phyloP scores from a whole-genome alignment of 495 filamentous ascomycete species.

The Astrocystis sublimbata region DNA sequence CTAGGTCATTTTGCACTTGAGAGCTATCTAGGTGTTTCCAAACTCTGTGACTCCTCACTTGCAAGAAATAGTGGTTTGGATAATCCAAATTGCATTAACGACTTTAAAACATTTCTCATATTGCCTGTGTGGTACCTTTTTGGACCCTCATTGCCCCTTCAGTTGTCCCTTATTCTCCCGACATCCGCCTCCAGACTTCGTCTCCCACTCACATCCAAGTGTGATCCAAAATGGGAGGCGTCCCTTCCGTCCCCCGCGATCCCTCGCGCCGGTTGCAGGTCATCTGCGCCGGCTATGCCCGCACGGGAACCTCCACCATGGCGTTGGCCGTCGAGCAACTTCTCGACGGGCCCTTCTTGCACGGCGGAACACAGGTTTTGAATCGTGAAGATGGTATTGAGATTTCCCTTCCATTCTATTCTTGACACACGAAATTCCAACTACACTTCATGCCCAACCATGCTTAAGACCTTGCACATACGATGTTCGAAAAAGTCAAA shows the following conservation, averaged over 20 bases:
- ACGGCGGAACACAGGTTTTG: constrained; percentile 28
- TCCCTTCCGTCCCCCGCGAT: constrained; percentile 25
- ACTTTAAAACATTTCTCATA: no score
- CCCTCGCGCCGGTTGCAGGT: constrained; percentile 35
- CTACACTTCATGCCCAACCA: no score
- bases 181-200: neutral
- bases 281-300: constrained; percentile 48
- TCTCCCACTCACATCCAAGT: neutral
- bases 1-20: no score
- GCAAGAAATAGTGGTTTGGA: no score
- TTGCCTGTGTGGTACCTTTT: no score
- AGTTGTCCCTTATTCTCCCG: neutral
- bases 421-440: no score
- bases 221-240: constrained; percentile 18
- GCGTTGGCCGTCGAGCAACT: constrained; percentile 42
- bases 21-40: no score
- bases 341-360: constrained; percentile 34
- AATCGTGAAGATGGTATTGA: constrained; percentile 25
- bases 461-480: no score
- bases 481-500: no score
- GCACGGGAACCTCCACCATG: constrained; percentile 51
- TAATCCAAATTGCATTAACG: no score
- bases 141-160: neutral
- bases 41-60: no score
- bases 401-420: neutral